These are phyloP conservation scores for Pichia sp. DNA, from an alignment of 1,139 yeast genomes.

Conservation along the genomic window DNA sequence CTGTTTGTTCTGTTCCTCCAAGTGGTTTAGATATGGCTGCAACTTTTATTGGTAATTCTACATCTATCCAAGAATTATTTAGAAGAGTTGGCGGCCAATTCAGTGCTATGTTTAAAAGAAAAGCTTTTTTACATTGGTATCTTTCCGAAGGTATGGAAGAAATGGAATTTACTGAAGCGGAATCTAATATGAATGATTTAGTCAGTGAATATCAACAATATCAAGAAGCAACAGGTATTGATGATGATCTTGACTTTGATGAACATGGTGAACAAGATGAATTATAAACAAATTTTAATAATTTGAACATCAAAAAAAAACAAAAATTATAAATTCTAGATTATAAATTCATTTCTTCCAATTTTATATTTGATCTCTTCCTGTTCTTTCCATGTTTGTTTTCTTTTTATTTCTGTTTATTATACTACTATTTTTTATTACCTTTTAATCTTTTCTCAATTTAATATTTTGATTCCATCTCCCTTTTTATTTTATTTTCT, in stretches of 20 bases:
- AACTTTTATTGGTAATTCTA: conserved; percentile 86
- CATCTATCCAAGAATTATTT: conserved; percentile 86
- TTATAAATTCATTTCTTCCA: too few species aligned
- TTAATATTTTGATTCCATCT: conserved; percentile 3
- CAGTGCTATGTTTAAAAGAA: conserved; percentile 87
- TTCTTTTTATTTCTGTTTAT: conserved; percentile 2
- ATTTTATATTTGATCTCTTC: background rate
- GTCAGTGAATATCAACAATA: conserved; percentile 89
- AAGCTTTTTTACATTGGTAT: conserved; percentile 95
- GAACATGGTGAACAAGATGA: conserved; percentile 60
- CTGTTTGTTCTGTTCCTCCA: conserved; percentile 88
- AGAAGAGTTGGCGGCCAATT: conserved; percentile 87
- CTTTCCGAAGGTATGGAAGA: conserved; percentile 95
- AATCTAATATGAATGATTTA: conserved; percentile 76
- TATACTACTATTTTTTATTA: background rate
- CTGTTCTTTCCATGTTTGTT: conserved; percentile 4
- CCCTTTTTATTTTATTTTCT: conserved; percentile 4
- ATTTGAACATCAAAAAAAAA: conserved; percentile 5
- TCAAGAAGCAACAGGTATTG: conserved; percentile 76
- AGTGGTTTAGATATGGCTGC: conserved; percentile 83
- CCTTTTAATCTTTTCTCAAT: background rate
- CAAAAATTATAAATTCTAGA: conserved; percentile 11
- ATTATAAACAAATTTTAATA: too few species aligned
- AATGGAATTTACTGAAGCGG: conserved; percentile 89
- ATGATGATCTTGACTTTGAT: conserved; percentile 63